Base-by-base conservation (phyloP, 257 asterid genomes). In the Mentha longifolia region DNA sequence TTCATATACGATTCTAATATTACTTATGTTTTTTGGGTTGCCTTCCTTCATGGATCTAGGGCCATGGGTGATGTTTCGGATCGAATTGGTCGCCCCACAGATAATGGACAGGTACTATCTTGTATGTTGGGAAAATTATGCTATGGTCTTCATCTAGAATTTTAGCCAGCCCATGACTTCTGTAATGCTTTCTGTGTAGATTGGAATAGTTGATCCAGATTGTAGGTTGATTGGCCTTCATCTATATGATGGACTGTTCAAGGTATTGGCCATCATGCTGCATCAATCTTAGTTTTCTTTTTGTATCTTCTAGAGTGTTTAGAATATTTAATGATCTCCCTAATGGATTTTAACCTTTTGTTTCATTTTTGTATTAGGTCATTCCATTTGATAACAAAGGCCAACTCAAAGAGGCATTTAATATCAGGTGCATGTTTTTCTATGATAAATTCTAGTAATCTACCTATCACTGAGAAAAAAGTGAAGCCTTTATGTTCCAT, bases 1-100 rank as follows among this genome's bases (percentile, higher is more conserved):
- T 42, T 58, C 66, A 16, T 37, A 1, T 37, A 43, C n/a, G 11
- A 73, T 66, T 64, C 67, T 57, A 41, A 72, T 50, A 59, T 62
- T 57, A 41, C 66, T 76, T 51, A 62, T 69, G 39, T 61, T 62
- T 69, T 58, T 71, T 77, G 76, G 73, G 77, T 49, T 78, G 78
- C 57, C 25, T 68, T 71, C 70, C 66, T 51, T 45, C 61, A 31
- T 55, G 55, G 25, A 67, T 80, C 75, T 83, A 92, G 98, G 82
- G 95, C 98, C 15, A 89, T 88, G 95, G 98, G 98, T 20, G 98
- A 92, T 84, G 98, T 92, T 62, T 92, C 98, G 15, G 96, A 92
- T 79, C 89, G 95, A 76, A 89, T 88, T 73, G 98, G 98, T 31
- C 91, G 95, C 70, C 95, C 98, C 47, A 88, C 98, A 5, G 95